These are phyloP conservation scores for Actinomortierella ambigua DNA, from an alignment of 371 early-diverging fungal genomes.

Conservation along the genomic window DNA sequence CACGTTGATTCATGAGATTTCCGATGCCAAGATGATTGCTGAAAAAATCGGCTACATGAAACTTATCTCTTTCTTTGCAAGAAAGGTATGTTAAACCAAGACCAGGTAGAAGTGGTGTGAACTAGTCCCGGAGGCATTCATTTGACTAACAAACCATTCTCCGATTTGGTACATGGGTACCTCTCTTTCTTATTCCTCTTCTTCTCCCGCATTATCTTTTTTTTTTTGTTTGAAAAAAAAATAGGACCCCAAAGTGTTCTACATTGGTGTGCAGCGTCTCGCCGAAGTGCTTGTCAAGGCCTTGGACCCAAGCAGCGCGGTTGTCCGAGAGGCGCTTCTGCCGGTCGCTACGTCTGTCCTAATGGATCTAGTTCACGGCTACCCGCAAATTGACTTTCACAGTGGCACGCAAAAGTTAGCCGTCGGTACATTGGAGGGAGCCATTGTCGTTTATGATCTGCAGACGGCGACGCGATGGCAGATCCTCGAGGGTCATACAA, in stretches of 20 bases:
- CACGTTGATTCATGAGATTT: constrained; percentile 78
- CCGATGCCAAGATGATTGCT: constrained; percentile 62
- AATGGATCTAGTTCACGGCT: constrained; percentile 79
- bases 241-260: constrained; percentile 71
- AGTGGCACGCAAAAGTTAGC: constrained; percentile 75
- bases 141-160: too few relatives aligned
- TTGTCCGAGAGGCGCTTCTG: constrained; percentile 74
- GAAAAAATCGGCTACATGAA: constrained; percentile 68
- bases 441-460: constrained; percentile 79
- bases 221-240: background rate
- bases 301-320: constrained; percentile 81
- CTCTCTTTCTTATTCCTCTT: background rate
- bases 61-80: constrained; percentile 74
- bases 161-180: background rate
- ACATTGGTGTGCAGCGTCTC: constrained; percentile 63
- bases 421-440: constrained; percentile 83
- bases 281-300: constrained; percentile 84
- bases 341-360: constrained; percentile 74
- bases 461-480: constrained; percentile 84
- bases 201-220: background rate
- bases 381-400: constrained; percentile 81
- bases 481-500: constrained; percentile 65
- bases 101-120: too few relatives aligned
- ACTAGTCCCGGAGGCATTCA: too few relatives aligned
- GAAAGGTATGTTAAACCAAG: constrained; percentile 71